Conservation (phyloP, 1,139 yeast genomes). For the Lodderomyces elongisporus region DNA sequence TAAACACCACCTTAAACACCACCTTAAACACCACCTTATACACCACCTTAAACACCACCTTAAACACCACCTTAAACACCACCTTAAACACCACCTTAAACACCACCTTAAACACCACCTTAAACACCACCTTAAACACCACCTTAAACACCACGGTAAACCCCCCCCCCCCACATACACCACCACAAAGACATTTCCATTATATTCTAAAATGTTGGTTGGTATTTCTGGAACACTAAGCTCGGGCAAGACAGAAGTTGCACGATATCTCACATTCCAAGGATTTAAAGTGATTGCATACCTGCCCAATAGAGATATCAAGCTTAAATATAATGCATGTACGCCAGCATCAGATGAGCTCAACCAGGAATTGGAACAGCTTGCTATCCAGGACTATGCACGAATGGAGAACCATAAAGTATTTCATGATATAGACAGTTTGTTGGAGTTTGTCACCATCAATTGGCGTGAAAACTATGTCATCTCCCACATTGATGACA, state of each 20-base stretch:
- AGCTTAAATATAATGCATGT: conserved; percentile 1
- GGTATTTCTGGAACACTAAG: conserved; percentile 72
- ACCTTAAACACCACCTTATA: too few species aligned
- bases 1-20: too few species aligned
- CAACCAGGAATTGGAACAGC: conserved; percentile 5
- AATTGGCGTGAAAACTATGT: conserved; percentile 69
- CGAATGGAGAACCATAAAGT: conserved; percentile 13
- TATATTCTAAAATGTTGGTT: conserved; percentile 65
- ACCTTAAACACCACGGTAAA: too few species aligned
- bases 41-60: too few species aligned
- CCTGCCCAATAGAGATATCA: conserved; percentile 4
- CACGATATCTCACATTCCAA: conserved; percentile 49
- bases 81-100: too few species aligned
- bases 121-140: too few species aligned
- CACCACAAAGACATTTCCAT: too few species aligned
- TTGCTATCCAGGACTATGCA: conserved; percentile 3
- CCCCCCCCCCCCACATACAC: too few species aligned
- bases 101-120: too few species aligned
- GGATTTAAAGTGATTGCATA: conserved; percentile 45
- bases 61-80: too few species aligned
- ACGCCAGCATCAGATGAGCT: conserved; percentile 6
- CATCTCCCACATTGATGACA: conserved; percentile 44
- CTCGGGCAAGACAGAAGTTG: conserved; percentile 67
- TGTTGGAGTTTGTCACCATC: conserved; percentile 61
- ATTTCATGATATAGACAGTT: conserved; percentile 35